A percentile compares a stretch with the other conserved stretches of the same genome.
Conservation (phyloP, 306 rosid species). For the Citrullus colocynthis region DNA sequence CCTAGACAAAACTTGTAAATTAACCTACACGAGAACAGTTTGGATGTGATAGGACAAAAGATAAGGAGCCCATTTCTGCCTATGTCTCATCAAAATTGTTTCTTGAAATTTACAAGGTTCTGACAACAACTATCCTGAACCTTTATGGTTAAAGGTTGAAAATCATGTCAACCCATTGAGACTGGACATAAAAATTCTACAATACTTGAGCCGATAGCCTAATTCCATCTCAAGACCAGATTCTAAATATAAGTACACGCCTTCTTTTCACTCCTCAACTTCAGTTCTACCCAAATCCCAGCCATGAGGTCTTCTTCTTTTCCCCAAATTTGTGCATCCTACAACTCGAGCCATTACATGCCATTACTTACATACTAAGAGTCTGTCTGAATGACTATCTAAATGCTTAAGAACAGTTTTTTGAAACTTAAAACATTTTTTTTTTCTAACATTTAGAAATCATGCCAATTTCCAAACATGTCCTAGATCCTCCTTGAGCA, state of each 20-base stretch:
- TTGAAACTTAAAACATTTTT: no score
- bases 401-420: no score
- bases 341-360: background rate
- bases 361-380: background rate
- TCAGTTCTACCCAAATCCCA: background rate
- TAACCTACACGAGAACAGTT: background rate
- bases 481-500: background rate
- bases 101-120: background rate
- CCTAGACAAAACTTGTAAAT: no score
- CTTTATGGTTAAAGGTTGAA: background rate
- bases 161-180: background rate
- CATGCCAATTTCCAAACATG: no score
- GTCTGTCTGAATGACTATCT: no score
- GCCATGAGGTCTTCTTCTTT: background rate
- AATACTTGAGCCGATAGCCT: background rate
- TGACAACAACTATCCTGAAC: background rate
- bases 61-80: background rate
- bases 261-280: background rate
- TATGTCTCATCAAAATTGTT: background rate
- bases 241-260: background rate
- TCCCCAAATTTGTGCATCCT: background rate
- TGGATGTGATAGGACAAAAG: background rate
- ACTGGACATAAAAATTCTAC: background rate
- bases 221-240: background rate
- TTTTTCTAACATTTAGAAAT: no score